Evolutionary conservation across 305 asterid genomes (phyloP).

Genomic region (Fraxinus albicans): DNA sequence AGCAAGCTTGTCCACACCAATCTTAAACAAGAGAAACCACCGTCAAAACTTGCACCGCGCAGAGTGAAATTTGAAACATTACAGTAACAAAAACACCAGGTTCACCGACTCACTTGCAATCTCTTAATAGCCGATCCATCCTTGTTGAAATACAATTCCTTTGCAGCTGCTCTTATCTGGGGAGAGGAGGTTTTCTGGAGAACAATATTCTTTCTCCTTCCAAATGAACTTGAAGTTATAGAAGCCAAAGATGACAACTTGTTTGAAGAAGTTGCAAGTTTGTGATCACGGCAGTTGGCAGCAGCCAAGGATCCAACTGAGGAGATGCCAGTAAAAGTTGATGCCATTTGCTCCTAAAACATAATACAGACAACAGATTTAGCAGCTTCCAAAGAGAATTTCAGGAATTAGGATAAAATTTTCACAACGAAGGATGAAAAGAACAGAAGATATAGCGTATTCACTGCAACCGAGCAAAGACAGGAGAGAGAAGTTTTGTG

Average conservation of each 20-base stretch:
- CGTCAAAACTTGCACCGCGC: background rate
- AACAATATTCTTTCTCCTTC: conserved; percentile 46
- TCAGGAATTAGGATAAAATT: background rate
- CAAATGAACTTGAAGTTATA: conserved; percentile 51
- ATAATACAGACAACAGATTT: conserved; percentile 11
- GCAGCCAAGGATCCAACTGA: conserved; percentile 79
- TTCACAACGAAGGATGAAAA: background rate
- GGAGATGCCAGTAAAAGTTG: conserved; percentile 64
- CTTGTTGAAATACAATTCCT: conserved; percentile 84
- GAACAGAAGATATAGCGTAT: background rate
- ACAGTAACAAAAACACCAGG: background rate
- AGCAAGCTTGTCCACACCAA: conserved; percentile 90
- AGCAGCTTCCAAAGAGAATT: background rate
- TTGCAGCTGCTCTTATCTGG: conserved; percentile 67
- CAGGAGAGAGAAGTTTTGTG: background rate
- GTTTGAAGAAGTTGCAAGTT: conserved; percentile 49
- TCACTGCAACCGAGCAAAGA: background rate
- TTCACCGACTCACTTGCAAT: conserved; percentile 53
- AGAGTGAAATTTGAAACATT: background rate
- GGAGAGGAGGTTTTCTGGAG: conserved; percentile 41
- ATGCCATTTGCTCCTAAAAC: conserved; percentile 58
- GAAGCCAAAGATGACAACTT: conserved; percentile 71
- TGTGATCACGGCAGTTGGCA: conserved; percentile 56
- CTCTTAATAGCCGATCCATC: conserved; percentile 93
- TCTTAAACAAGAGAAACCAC: conserved; percentile 40